Conservation (phyloP, 257 asterid genomes). For the Plantago major region DNA sequence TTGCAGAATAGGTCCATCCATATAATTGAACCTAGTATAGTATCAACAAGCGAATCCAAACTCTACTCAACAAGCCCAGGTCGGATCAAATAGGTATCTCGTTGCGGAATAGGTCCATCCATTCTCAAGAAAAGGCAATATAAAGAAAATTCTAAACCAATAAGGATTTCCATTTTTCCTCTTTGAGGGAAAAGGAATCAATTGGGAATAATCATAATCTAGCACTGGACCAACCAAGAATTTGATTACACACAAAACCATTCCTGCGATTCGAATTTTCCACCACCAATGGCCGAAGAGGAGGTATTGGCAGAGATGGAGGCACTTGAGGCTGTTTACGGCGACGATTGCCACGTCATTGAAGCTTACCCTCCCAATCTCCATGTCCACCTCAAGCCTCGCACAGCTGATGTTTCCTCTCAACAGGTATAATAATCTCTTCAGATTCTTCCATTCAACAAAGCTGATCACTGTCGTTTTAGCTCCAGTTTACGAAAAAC, state of each 20-base stretch:
- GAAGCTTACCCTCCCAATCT: slow-evolving; percentile 61
- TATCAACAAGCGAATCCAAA: too few species aligned
- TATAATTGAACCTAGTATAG: too few species aligned
- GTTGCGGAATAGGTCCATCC: too few species aligned
- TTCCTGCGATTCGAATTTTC: not conserved
- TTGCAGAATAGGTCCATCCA: too few species aligned
- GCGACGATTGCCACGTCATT: slow-evolving; percentile 58
- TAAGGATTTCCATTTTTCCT: too few species aligned
- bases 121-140: too few species aligned
- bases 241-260: not conserved
- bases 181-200: too few species aligned
- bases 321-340: slow-evolving; percentile 81
- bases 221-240: not conserved
- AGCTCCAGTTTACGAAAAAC: too few species aligned
- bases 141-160: too few species aligned
- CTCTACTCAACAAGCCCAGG: too few species aligned
- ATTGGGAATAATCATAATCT: too few species aligned
- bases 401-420: slow-evolving; percentile 83
- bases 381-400: slow-evolving; percentile 73
- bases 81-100: too few species aligned
- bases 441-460: not conserved
- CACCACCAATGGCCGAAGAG: slow-evolving; percentile 47
- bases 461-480: not conserved
- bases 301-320: slow-evolving; percentile 46
- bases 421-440: slow-evolving; percentile 46